Percentiles rank a stretch among this genome's conserved stretches.
phyloP scores from a whole-genome alignment of 306 rosid genomes.

The Begonia masoniana region DNA sequence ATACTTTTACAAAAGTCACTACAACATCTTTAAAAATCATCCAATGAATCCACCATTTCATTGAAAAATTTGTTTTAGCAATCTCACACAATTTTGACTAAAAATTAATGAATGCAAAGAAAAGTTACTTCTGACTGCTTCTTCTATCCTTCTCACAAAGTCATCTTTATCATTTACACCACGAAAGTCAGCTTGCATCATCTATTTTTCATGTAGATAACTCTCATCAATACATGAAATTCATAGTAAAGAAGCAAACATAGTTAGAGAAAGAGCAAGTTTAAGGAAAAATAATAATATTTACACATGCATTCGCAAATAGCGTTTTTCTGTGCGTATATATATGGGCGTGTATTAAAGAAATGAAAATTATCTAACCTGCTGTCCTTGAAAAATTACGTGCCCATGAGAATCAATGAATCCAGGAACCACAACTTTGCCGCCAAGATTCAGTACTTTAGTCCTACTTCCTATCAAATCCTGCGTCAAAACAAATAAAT shows the following conservation, averaged over 20 bases:
- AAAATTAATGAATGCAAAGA: constrained; percentile 9
- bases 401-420: constrained; percentile 82
- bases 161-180: constrained; percentile 47
- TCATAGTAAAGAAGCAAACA: not conserved
- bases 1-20: too few relatives aligned
- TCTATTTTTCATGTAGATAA: constrained; percentile 27
- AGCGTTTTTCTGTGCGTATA: too few relatives aligned
- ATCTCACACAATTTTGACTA: too few relatives aligned
- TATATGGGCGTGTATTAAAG: too few relatives aligned
- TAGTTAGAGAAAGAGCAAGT: not conserved
- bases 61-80: too few relatives aligned
- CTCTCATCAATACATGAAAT: not conserved
- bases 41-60: too few relatives aligned
- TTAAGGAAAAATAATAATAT: not conserved
- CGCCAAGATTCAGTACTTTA: constrained; percentile 47
- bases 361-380: constrained; percentile 22
- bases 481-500: constrained; percentile 21
- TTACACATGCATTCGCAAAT: not conserved
- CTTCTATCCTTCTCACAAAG: constrained; percentile 41
- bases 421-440: constrained; percentile 79
- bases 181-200: constrained; percentile 45
- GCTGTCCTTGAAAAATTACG: constrained; percentile 57
- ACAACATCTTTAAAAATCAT: too few relatives aligned
- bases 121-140: constrained; percentile 47
- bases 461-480: constrained; percentile 54